Evolutionary conservation across 2,329 filamentous ascomycete genomes (phyloP).

Genomic region (Lachnellula cervina): DNA sequence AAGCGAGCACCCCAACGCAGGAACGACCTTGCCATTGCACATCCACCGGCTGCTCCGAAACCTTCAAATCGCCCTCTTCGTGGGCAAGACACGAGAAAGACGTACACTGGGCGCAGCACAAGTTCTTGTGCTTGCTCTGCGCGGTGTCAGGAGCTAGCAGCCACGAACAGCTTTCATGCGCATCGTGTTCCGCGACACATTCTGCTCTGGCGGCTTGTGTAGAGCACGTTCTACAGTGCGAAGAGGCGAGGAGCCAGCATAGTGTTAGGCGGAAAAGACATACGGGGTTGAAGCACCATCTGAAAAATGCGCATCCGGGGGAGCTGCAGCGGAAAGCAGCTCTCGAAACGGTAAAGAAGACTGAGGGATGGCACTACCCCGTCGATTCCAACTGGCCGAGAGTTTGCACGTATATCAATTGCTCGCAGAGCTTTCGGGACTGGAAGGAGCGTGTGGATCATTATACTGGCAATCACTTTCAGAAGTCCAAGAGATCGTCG

Average conservation of each 20-base stretch:
- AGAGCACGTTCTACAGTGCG: not conserved
- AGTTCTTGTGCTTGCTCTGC: not conserved
- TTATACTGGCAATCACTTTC: not conserved
- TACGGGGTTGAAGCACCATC: not conserved
- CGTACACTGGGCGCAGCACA: not conserved
- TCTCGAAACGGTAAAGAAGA: not conserved
- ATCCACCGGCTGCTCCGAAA: not conserved
- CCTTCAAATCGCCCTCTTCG: not conserved
- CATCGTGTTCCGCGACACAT: not conserved
- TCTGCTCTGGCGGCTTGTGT: not conserved
- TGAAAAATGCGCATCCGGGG: not conserved
- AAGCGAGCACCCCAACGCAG: not conserved
- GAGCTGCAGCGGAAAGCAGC: not conserved
- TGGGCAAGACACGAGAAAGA: not conserved
- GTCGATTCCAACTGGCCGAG: not conserved
- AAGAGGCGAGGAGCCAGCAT: not conserved
- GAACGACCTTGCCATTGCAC: not conserved
- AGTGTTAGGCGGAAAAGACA: not conserved
- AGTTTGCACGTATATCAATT: not conserved
- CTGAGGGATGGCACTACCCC: not conserved
- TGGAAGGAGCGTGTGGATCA: not conserved
- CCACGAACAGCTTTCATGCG: not conserved
- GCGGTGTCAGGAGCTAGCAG: not conserved
- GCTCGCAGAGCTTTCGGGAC: not conserved
- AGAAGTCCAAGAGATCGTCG: not conserved